Evolutionary conservation across 305 asterid genomes (phyloP), one percentile per base, ranked within the genome.

Genomic region (Solanum hybrid): DNA sequence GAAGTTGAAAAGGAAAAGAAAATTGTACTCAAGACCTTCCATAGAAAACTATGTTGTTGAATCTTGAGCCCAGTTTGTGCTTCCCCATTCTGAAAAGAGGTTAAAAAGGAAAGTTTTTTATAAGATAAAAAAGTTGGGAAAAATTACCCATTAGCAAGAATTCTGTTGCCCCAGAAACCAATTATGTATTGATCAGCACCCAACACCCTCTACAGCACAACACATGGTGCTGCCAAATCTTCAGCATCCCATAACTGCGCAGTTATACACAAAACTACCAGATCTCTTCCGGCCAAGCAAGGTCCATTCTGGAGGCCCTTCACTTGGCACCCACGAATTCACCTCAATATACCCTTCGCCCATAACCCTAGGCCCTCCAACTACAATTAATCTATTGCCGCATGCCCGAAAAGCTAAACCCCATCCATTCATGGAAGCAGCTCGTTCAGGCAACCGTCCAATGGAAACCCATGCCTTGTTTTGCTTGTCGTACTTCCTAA

Each of bases 331-430:
- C 99, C 99, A 96, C 10, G 98, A 94, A 89, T 95, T 96, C 38
- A 96, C 97, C 84, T 95, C 98, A 17, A 97, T 96, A 32, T 75
- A 92, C 36, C 99, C 99, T 90, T 94, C 96, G 19, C 98, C 97
- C 12, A 93, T 78, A 15, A 89, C 45, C 76, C 98, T 93, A 1
- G 99, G 99, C 87, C 99, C 99, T 4, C 99, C 98, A 19, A 97
- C 93, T 86, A 97, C 99, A 17, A 96, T 94, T 15, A 97, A 94
- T 82, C 93, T 95, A 87, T 95, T 92, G 3, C 99, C 99, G 17
- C 99, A 97, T 1, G 95, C 99, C 93, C 98, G 90, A 86, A 97
- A 97, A 7, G 99, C 99, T 90, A 97, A 91, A 31, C 99, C 99
- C 99, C 99, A 96, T 26, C 99, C 99, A 5, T 93, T 93, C 98